Percentiles rank a stretch among this genome's conserved stretches.
Conservation (phyloP, 2,329 filamentous ascomycete species). For the Stemphylium beticola region DNA sequence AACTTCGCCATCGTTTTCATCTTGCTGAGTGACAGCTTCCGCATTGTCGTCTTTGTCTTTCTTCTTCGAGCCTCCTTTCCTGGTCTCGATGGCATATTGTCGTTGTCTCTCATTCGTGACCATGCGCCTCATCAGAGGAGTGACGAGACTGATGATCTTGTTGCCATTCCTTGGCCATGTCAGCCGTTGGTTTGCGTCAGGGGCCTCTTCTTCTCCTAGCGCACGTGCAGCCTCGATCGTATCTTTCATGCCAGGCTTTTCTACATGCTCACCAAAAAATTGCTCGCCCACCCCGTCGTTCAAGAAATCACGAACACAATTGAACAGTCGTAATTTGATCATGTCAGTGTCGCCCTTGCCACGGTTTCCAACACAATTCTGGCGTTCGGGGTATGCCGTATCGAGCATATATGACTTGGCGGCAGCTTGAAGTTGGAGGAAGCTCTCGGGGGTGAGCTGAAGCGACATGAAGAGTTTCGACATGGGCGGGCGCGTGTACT, state of each 20-base stretch:
- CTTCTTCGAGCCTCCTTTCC: constrained; percentile 55
- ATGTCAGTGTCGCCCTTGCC: constrained; percentile 62
- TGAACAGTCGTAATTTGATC: constrained; percentile 63
- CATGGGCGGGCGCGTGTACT: constrained; percentile 64
- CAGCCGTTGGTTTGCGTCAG: constrained; percentile 45
- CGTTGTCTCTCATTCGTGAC: constrained; percentile 66
- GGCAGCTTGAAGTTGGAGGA: constrained; percentile 61
- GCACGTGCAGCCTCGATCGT: constrained; percentile 41
- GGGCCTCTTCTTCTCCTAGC: constrained; percentile 50
- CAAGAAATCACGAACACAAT: constrained; percentile 62
- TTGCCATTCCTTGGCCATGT: constrained; percentile 63
- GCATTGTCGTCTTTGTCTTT: constrained; percentile 35
- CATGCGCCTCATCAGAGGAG: constrained; percentile 63
- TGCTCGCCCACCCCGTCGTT: constrained; percentile 58
- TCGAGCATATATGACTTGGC: constrained; percentile 65
- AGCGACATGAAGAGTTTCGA: constrained; percentile 64
- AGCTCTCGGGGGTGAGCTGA: constrained; percentile 62
- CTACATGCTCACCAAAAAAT: constrained; percentile 54
- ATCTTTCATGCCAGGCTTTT: constrained; percentile 44
- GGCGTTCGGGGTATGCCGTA: constrained; percentile 60
- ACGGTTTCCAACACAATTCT: constrained; percentile 63
- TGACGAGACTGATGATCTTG: constrained; percentile 63
- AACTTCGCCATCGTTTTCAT: not conserved
- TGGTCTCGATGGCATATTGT: constrained; percentile 63
- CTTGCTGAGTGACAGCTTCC: constrained; percentile 21